phyloP scores from a whole-genome alignment of 108 stramenopile genomes.

The Cyclotella sp. region DNA sequence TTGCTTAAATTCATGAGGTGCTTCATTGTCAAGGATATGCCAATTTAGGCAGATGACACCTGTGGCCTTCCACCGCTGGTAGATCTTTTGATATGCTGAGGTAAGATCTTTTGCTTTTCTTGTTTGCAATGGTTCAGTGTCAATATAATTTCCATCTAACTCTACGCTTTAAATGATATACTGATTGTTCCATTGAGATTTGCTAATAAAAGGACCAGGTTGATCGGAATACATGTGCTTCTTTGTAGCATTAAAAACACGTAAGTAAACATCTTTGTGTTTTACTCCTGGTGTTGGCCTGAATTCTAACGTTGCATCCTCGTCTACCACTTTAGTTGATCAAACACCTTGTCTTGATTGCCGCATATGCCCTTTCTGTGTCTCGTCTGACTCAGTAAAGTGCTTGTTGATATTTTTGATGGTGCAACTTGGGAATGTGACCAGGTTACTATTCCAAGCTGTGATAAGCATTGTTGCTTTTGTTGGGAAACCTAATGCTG shows the following conservation, averaged over 20 bases:
- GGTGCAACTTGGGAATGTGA: conserved; percentile 25
- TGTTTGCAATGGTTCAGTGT: conserved; percentile 16
- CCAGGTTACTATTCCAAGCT: conserved; percentile 8
- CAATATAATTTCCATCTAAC: conserved; percentile 19
- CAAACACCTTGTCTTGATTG: conserved; percentile 21
- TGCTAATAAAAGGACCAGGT: neutral
- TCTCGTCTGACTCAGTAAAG: conserved; percentile 19
- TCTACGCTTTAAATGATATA: neutral
- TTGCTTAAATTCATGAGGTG: conserved; percentile 23
- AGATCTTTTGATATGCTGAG: neutral
- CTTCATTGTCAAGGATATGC: conserved; percentile 36
- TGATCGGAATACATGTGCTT: conserved; percentile 14
- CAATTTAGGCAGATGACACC: conserved; percentile 6
- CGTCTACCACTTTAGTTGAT: conserved; percentile 35
- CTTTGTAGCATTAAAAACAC: conserved; percentile 8
- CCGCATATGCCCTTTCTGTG: conserved; percentile 43
- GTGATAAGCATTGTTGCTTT: conserved; percentile 3
- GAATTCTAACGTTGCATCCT: neutral
- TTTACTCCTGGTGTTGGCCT: neutral
- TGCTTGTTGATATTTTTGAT: neutral
- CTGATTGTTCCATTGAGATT: conserved; percentile 1
- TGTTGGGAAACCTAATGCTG: conserved; percentile 10
- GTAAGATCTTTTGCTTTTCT: conserved; percentile 6
- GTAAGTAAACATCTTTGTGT: conserved; percentile 12
- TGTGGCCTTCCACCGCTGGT: neutral